These are phyloP conservation scores for Polygonum maritimum DNA, from an alignment of 148 eudicot species.

Conservation along the genomic window DNA sequence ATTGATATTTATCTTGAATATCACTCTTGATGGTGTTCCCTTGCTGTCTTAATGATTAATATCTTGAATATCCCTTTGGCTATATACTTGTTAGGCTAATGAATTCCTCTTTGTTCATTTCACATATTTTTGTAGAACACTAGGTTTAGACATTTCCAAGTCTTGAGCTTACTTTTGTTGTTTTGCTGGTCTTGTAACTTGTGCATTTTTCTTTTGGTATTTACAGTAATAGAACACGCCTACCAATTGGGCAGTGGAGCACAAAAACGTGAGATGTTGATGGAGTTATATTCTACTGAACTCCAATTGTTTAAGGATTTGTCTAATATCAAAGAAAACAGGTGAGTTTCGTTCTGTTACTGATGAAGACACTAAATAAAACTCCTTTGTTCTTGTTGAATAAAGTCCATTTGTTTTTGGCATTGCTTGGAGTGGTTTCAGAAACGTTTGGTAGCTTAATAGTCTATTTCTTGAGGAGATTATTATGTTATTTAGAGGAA, in stretches of 20 bases:
- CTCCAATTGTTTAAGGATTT: constrained; percentile 87
- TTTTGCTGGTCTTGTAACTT: not conserved
- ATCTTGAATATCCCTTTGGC: not conserved
- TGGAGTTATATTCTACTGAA: constrained; percentile 90
- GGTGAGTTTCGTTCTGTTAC: constrained; percentile 25
- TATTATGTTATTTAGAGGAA: not conserved
- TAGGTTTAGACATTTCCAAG: not conserved
- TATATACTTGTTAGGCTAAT: not conserved
- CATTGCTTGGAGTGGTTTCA: not conserved
- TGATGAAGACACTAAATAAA: not conserved
- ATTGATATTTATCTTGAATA: not conserved
- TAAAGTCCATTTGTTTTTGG: not conserved
- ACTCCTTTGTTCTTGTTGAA: not conserved
- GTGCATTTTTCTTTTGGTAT: constrained; percentile 10
- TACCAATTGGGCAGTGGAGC: constrained; percentile 65
- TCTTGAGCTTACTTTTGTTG: not conserved
- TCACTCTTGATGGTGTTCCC: not conserved
- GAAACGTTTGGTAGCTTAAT: not conserved
- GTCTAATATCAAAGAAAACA: constrained; percentile 55
- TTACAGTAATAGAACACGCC: constrained; percentile 77
- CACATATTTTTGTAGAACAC: not conserved
- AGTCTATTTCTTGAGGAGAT: not conserved
- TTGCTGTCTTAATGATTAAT: not conserved
- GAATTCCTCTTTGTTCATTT: not conserved
- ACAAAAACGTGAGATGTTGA: constrained; percentile 72